Conservation (phyloP, 306 rosid species). For the Parietaria judaica region DNA sequence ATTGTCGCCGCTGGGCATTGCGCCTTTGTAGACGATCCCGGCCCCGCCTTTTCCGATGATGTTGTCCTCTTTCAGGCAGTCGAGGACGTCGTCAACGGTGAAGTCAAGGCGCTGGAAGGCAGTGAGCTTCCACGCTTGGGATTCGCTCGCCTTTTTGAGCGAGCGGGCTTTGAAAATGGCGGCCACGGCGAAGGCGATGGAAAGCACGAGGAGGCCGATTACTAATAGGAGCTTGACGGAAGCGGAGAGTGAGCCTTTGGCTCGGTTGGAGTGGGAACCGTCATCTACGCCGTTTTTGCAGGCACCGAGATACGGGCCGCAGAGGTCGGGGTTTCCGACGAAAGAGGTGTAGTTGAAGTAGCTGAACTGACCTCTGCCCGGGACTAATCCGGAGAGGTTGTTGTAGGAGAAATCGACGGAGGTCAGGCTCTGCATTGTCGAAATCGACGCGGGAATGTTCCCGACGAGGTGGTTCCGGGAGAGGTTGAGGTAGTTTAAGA, state of each 20-base stretch:
- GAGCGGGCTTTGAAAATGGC: constrained; percentile 88
- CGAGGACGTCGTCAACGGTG: constrained; percentile 85
- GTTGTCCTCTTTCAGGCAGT: constrained; percentile 79
- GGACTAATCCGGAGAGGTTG: constrained; percentile 95
- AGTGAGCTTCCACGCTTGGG: constrained; percentile 82
- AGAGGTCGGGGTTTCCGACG: constrained; percentile 68
- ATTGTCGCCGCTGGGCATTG: constrained; percentile 62
- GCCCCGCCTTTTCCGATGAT: constrained; percentile 98
- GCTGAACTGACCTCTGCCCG: constrained; percentile 91
- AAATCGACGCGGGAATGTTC: constrained; percentile 57
- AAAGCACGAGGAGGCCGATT: constrained; percentile 65
- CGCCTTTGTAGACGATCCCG: constrained; percentile 92
- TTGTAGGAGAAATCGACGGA: constrained; percentile 88
- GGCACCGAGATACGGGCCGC: constrained; percentile 85
- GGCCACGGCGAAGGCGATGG: constrained; percentile 62
- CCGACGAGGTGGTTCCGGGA: constrained; percentile 81
- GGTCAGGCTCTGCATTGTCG: constrained; percentile 89
- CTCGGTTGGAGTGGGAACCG: constrained; percentile 43
- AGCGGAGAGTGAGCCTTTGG: constrained; percentile 57
- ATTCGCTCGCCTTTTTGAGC: constrained; percentile 67
- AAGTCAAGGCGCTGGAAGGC: constrained; percentile 91
- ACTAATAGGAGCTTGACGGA: constrained; percentile 73
- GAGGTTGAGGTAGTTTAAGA: constrained; percentile 75
- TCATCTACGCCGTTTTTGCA: constrained; percentile 67
- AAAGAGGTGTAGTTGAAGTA: constrained; percentile 93